Evolutionary conservation across 164 flowering plant genomes (phyloP), one percentile per base, ranked within the genome.

Genomic region (Brasenia schreberi): DNA sequence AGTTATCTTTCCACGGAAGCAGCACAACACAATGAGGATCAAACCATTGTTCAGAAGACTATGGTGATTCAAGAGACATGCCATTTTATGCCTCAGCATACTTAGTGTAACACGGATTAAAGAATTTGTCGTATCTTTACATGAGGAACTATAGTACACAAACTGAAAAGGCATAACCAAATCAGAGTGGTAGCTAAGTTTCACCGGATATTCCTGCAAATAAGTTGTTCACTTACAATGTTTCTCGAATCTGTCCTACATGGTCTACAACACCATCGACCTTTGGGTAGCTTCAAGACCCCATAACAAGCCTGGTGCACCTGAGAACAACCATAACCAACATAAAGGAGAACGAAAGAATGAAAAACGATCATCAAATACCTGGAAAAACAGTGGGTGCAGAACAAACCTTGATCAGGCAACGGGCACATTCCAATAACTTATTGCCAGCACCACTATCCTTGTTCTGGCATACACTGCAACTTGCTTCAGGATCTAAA

Each of bases 231-330:
- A 61, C 85, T 86, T 74, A 83, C 87, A 69, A 75, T 76, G 59
- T 84, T 66, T 73, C 74, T 78, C 33, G 85, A 75, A 74, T 67
- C 73, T 49, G 80, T 64, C 73, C 72, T 69, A 77, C 86, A 84
- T 61, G 86, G 84, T 65, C 85, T 80, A 75, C 85, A 86, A 71
- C 69, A 77, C 87, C 85, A 84, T 45, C 60, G 65, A 70, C 77
- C 81, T 80, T 79, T 84, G 59, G 90, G 88, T 39, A 79, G 80
- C 75, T 66, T 82, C 5, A 77, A 68, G 75, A 86, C 74, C 67
- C 85, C 86, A 78, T 82, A 86, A 75, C 90, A 86, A 74, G 87
- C 86, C 62, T 86, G 90, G 65, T 82, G 86, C 64, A 84, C 86
- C 86, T 86, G 77, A 58, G 16, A 9, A 49, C 56, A 3, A 49